A percentile compares a stretch with the other conserved stretches of the same genome.
Evolutionary conservation across 1,139 yeast species (phyloP).

Genomic region (Maudiozyma humilis): DNA sequence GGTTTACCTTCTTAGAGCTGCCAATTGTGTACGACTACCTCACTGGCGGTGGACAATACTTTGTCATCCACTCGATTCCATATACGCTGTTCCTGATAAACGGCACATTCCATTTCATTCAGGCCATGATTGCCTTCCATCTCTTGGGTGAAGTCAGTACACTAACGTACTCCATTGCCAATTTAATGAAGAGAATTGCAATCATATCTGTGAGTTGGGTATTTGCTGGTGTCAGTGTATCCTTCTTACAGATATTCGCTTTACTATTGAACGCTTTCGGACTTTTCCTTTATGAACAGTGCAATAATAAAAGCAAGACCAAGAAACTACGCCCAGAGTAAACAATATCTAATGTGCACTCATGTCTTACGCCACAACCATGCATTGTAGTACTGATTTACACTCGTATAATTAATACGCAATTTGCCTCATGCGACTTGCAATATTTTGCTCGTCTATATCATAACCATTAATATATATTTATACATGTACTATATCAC

Average conservation of each 20-base stretch:
- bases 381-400: too few species aligned
- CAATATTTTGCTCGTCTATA: too few species aligned
- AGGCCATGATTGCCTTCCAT: conserved; percentile 83
- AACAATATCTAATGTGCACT: not conserved
- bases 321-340: conserved; percentile 12
- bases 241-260: conserved; percentile 22
- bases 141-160: conserved; percentile 85
- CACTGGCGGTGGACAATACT: conserved; percentile 10
- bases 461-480: not conserved
- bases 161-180: conserved; percentile 87
- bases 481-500: not conserved
- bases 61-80: conserved; percentile 27
- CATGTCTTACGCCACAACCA: too few species aligned
- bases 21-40: conserved; percentile 24
- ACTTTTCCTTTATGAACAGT: conserved; percentile 26
- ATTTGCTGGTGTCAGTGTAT: conserved; percentile 19
- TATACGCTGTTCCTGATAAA: conserved; percentile 37
- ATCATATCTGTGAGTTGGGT: conserved; percentile 65
- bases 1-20: conserved; percentile 67
- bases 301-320: conserved; percentile 13
- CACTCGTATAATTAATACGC: not conserved
- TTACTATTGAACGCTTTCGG: conserved; percentile 25
- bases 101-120: conserved; percentile 79
- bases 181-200: conserved; percentile 78
- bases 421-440: too few species aligned